Conservation (phyloP, 768 basidiomycete species). For the Mycena kentingensis region DNA sequence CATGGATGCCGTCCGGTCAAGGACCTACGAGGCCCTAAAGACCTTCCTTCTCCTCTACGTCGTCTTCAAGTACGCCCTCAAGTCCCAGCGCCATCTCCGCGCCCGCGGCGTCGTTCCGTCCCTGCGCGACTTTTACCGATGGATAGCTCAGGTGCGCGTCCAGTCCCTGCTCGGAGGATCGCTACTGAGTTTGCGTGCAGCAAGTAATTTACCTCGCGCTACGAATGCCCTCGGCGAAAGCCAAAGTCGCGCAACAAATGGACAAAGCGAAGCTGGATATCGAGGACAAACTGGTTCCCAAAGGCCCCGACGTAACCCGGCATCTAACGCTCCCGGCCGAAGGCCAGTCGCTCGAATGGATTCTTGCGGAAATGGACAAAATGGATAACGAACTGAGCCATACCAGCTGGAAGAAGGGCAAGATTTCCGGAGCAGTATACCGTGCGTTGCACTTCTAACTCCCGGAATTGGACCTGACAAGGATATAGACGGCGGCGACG, state of each 20-base stretch:
- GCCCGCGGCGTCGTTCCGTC: slow-evolving; percentile 60
- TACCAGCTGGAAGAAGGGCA: slow-evolving; percentile 66
- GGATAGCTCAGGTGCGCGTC: slow-evolving; percentile 50
- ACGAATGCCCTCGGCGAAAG: slow-evolving; percentile 59
- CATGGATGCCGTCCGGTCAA: slow-evolving; percentile 4
- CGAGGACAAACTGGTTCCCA: slow-evolving; percentile 66
- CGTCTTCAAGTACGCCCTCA: slow-evolving; percentile 50
- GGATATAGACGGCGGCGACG: slow-evolving; percentile 74
- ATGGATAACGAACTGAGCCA: slow-evolving; percentile 66
- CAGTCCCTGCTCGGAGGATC: background rate
- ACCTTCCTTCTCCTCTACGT: slow-evolving; percentile 62
- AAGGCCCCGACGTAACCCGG: slow-evolving; percentile 60
- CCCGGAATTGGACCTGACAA: background rate
- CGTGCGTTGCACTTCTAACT: slow-evolving; percentile 48
- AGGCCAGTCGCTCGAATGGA: slow-evolving; percentile 72
- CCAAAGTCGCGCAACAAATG: slow-evolving; percentile 66
- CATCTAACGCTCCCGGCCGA: slow-evolving; percentile 66
- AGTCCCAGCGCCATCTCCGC: slow-evolving; percentile 60
- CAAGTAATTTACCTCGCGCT: slow-evolving; percentile 57
- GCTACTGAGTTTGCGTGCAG: slow-evolving; percentile 34
- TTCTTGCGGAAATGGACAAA: slow-evolving; percentile 72
- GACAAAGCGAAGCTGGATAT: slow-evolving; percentile 64
- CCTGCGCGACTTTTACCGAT: slow-evolving; percentile 52
- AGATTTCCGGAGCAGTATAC: slow-evolving; percentile 84
- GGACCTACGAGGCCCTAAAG: slow-evolving; percentile 51